Evolutionary conservation across 2,329 filamentous ascomycete species (phyloP).

Genomic region (Herpotrichia juniperi): DNA sequence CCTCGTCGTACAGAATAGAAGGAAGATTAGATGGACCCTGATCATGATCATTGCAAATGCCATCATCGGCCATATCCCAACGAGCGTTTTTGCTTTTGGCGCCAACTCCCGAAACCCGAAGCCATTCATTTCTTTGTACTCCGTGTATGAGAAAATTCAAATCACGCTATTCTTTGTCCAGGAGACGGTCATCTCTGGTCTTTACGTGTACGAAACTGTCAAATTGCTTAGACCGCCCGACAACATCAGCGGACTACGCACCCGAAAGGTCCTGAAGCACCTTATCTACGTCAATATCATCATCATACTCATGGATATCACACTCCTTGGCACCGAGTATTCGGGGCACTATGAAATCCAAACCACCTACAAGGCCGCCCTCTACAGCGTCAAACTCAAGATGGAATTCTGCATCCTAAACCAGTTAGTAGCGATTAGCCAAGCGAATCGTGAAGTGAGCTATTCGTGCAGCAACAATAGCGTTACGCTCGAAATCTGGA

Average conservation of each 20-base stretch:
- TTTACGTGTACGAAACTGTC: slow-evolving; percentile 60
- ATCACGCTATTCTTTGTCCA: slow-evolving; percentile 48
- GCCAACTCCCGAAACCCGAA: slow-evolving; percentile 5
- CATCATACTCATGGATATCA: slow-evolving; percentile 48
- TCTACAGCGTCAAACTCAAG: slow-evolving; percentile 55
- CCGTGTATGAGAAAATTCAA: slow-evolving; percentile 47
- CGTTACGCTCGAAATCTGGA: no score
- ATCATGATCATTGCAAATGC: slow-evolving; percentile 61
- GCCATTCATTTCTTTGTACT: slow-evolving; percentile 14
- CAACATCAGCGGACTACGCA: background rate
- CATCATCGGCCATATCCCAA: slow-evolving; percentile 54
- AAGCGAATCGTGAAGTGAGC: no score
- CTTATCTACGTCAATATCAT: slow-evolving; percentile 46
- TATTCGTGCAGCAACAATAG: no score
- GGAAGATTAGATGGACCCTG: slow-evolving; percentile 46
- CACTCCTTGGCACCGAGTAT: slow-evolving; percentile 47
- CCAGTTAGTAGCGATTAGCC: no score
- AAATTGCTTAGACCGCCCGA: slow-evolving; percentile 39
- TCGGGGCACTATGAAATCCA: slow-evolving; percentile 34
- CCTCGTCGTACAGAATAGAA: slow-evolving; percentile 56
- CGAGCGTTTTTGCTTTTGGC: background rate
- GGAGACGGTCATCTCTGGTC: slow-evolving; percentile 40
- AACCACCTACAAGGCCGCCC: slow-evolving; percentile 44
- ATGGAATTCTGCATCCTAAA: slow-evolving; percentile 61
- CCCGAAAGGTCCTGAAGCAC: slow-evolving; percentile 30